These are phyloP conservation scores for Bipolaris cookei DNA, from an alignment of 2,329 filamentous ascomycete species.

Conservation along the genomic window DNA sequence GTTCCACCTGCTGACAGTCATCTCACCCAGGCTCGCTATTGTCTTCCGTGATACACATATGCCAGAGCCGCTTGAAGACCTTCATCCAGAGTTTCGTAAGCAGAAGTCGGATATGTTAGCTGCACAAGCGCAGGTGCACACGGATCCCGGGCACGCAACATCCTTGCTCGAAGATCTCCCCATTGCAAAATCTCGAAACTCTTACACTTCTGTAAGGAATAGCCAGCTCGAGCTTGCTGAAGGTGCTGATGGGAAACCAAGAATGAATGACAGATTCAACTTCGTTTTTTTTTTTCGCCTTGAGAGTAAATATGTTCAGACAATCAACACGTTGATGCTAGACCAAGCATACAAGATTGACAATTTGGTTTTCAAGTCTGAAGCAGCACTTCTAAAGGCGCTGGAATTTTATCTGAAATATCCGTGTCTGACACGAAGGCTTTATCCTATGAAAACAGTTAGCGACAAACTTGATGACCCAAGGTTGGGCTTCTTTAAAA, in stretches of 20 bases:
- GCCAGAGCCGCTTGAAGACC: neutral
- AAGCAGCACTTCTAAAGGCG: neutral
- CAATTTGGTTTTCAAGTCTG: neutral
- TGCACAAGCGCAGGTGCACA: neutral
- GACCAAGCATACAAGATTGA: neutral
- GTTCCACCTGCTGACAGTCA: neutral
- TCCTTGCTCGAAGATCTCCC: constrained; percentile 21
- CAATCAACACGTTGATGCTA: neutral
- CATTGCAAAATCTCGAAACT: constrained; percentile 14
- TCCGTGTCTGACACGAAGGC: neutral
- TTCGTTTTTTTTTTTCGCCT: neutral
- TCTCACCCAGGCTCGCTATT: neutral
- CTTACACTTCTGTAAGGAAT: constrained; percentile 4
- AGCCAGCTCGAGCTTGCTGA: too few species aligned
- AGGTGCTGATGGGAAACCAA: neutral
- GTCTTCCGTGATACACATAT: neutral
- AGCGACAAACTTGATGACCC: neutral
- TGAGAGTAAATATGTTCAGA: neutral
- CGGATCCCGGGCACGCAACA: neutral
- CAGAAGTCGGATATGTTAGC: neutral
- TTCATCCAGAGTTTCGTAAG: neutral
- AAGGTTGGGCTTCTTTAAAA: neutral
- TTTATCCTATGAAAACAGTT: neutral
- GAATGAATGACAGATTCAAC: neutral
- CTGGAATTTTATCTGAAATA: neutral